phyloP scores from a whole-genome alignment of 2,329 filamentous ascomycete genomes.

The Xylariaceae sp. region DNA sequence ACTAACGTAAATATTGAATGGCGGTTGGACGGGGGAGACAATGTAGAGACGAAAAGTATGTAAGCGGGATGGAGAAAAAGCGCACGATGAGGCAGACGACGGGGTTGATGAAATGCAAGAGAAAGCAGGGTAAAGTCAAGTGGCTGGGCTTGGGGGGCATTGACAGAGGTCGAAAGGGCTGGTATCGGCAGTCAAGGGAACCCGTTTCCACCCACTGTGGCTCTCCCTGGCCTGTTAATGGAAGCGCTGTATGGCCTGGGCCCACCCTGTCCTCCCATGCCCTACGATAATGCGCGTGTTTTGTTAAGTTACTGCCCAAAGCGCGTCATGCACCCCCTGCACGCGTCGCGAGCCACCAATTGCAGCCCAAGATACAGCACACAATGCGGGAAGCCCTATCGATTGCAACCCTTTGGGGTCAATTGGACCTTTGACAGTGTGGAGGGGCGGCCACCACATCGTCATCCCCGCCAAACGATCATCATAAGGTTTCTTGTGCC shows the following conservation, averaged over 20 bases:
- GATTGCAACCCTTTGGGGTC: slow-evolving; percentile 9
- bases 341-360: slow-evolving; percentile 15
- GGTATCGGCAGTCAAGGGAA: not conserved
- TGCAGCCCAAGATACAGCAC: not conserved
- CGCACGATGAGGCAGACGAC: not conserved
- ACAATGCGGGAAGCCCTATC: slow-evolving; percentile 12
- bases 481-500: slow-evolving; percentile 1
- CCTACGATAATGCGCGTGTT: not conserved
- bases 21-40: not conserved
- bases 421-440: slow-evolving; percentile 21
- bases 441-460: slow-evolving; percentile 15
- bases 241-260: not conserved
- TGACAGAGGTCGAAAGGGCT: not conserved
- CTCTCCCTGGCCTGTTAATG: not conserved
- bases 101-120: not conserved
- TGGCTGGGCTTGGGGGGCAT: slow-evolving; percentile 13
- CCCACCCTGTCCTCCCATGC: too few species aligned
- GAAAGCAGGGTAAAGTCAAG: slow-evolving; percentile 12
- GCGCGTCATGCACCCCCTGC: slow-evolving; percentile 16
- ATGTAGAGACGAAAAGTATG: not conserved
- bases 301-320: slow-evolving; percentile 1
- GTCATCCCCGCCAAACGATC: slow-evolving; percentile 16
- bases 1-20: not conserved
- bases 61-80: not conserved
- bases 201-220: not conserved